Evolutionary conservation across 164 flowering plant species (phyloP).

Genomic region (Liriodendron chinense): DNA sequence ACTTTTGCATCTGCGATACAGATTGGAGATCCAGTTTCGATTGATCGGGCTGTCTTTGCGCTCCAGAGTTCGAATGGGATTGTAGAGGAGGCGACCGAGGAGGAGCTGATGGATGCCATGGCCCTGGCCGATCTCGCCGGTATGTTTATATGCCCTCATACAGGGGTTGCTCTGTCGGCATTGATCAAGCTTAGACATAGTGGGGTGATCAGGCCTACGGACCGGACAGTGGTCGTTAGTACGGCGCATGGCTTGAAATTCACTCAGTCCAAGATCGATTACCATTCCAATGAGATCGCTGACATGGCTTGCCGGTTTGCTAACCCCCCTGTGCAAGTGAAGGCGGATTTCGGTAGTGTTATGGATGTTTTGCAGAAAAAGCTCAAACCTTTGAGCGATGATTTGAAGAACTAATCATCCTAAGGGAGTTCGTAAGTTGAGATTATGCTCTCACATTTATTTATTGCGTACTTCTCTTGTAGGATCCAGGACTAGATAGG

Average conservation of each 20-base stretch:
- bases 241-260: slow-evolving; percentile 94
- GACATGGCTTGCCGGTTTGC: slow-evolving; percentile 62
- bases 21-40: slow-evolving; percentile 91
- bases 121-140: slow-evolving; percentile 82
- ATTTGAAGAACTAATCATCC: not conserved
- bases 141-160: slow-evolving; percentile 90
- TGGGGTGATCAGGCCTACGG: slow-evolving; percentile 60
- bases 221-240: slow-evolving; percentile 87
- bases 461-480: not conserved
- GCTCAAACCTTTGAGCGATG: slow-evolving; percentile 5
- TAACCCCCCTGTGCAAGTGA: slow-evolving; percentile 59
- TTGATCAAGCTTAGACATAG: slow-evolving; percentile 67
- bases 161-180: slow-evolving; percentile 86
- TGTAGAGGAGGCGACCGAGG: slow-evolving; percentile 92
- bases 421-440: too few relatives aligned
- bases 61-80: slow-evolving; percentile 66
- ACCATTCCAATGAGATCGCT: slow-evolving; percentile 56
- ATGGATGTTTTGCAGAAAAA: slow-evolving; percentile 67
- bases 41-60: slow-evolving; percentile 83
- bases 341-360: slow-evolving; percentile 63
- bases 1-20: slow-evolving; percentile 93
- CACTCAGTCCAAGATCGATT: slow-evolving; percentile 80
- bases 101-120: slow-evolving; percentile 88
- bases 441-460: too few relatives aligned
- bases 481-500: slow-evolving; percentile 3